Evolutionary conservation across 805 yeast genomes (phyloP).

Genomic region (Komagataella populi): DNA sequence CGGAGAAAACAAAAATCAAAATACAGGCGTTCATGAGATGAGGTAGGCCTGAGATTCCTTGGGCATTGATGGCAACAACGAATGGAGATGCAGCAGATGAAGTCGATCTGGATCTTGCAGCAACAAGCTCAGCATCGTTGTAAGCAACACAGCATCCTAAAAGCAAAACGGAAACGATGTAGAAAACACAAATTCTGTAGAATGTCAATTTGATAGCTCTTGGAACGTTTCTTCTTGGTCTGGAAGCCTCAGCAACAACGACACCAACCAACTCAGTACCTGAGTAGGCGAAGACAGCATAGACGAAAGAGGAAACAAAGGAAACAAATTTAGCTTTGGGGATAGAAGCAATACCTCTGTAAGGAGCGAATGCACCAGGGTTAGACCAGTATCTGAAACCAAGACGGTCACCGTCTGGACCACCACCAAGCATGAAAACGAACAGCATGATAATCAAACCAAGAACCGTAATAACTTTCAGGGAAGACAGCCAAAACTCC

Average conservation of each 20-base stretch:
- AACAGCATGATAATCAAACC: slow-evolving; percentile 56
- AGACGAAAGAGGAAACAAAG: slow-evolving; percentile 37
- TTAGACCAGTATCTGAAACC: slow-evolving; percentile 29
- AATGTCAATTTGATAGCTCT: slow-evolving; percentile 39
- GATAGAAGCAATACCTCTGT: slow-evolving; percentile 26
- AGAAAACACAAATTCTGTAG: slow-evolving; percentile 39
- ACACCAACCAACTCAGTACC: slow-evolving; percentile 39
- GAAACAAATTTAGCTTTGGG: slow-evolving; percentile 36
- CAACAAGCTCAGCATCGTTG: slow-evolving; percentile 26
- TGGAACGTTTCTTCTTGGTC: slow-evolving; percentile 35
- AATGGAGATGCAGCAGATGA: slow-evolving; percentile 73
- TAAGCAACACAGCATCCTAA: slow-evolving; percentile 47
- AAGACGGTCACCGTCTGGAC: slow-evolving; percentile 55
- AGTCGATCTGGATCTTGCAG: slow-evolving; percentile 32
- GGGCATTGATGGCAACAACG: slow-evolving; percentile 65
- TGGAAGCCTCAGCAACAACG: slow-evolving; percentile 31
- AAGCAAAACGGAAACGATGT: slow-evolving; percentile 36
- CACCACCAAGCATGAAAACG: slow-evolving; percentile 65
- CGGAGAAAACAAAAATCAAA: slow-evolving; percentile 65
- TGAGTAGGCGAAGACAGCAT: slow-evolving; percentile 35
- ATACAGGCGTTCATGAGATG: slow-evolving; percentile 71
- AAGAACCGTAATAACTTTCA: slow-evolving; percentile 51
- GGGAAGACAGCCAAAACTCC: slow-evolving; percentile 43
- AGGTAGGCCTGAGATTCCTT: slow-evolving; percentile 52
- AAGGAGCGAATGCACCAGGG: slow-evolving; percentile 27